phyloP scores from a whole-genome alignment of 1,139 yeast genomes.

The Zygosaccharomyces pseudobailii region DNA sequence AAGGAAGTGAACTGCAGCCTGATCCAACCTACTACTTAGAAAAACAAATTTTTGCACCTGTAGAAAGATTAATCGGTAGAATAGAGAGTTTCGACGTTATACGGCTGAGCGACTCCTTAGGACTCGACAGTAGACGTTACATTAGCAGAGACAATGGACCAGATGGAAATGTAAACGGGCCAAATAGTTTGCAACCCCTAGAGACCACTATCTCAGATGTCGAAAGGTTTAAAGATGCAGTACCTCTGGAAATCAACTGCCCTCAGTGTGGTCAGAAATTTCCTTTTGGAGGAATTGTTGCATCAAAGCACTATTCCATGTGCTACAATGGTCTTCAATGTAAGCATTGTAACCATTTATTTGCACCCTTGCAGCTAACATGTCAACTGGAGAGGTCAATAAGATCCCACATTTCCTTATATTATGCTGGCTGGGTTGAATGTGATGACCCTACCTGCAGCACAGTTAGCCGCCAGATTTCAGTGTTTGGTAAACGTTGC shows the following conservation, averaged over 20 bases:
- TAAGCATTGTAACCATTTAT: slow-evolving; percentile 47
- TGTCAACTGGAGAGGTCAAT: slow-evolving; percentile 71
- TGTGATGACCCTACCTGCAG: slow-evolving; percentile 90
- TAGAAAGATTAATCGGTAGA: slow-evolving; percentile 78
- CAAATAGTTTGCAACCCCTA: slow-evolving; percentile 61
- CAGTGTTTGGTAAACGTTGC: slow-evolving; percentile 87
- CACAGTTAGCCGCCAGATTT: slow-evolving; percentile 68
- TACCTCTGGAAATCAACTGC: slow-evolving; percentile 55
- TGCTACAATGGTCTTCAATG: slow-evolving; percentile 72
- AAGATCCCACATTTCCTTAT: slow-evolving; percentile 63
- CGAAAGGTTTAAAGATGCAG: slow-evolving; percentile 71
- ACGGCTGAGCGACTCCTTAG: slow-evolving; percentile 70
- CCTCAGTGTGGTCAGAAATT: slow-evolving; percentile 55
- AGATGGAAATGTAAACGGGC: slow-evolving; percentile 35
- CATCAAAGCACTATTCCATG: slow-evolving; percentile 54
- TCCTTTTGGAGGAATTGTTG: slow-evolving; percentile 68
- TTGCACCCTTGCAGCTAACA: slow-evolving; percentile 53
- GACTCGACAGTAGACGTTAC: slow-evolving; percentile 68
- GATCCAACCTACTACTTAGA: slow-evolving; percentile 79
- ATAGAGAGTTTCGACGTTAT: slow-evolving; percentile 84
- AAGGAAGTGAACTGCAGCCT: slow-evolving; percentile 50
- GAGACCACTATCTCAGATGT: slow-evolving; percentile 78
- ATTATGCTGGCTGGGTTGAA: slow-evolving; percentile 78
- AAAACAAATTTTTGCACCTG: slow-evolving; percentile 86
- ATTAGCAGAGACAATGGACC: slow-evolving; percentile 41